Evolutionary conservation across 768 basidiomycete genomes (phyloP), one percentile per base, ranked within the genome.

Genomic region (Tulasnella sp.): DNA sequence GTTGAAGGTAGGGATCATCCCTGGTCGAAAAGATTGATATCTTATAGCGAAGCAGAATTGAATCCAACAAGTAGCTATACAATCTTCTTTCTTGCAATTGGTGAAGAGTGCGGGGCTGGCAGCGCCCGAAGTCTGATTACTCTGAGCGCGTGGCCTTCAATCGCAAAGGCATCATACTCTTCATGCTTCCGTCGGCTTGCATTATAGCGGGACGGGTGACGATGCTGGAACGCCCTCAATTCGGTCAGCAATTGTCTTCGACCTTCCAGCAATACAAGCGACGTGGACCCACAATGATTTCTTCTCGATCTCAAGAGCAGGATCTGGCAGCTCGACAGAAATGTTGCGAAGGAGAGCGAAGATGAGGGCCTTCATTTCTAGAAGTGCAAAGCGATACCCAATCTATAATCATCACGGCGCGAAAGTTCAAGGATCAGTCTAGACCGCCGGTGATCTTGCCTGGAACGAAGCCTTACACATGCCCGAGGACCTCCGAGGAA

Each of bases 261-360:
- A 75, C 3, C 75, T 5, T 21, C 14, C 3, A 12, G 16, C 12
- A 12, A 8, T 12, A 31, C 27, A 52, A 27, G 58, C 38, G 46
- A 48, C 72, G 38, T 74, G 34, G 16, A 36, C 79, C 38, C 27
- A 80, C 79, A 36, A 44, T 77, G 27, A 34, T 71, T 75, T 68
- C 38, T 39, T 40, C 39, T 80, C 81, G 39, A 91, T 84, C 27
- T 90, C 87, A 10, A 83, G 82, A 0, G 83, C 84, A 0, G 89
- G 87, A 8, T 90, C 89, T 0, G 89, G 89, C 18, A 90, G 86
- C 74, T 88, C 87, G 71, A 89, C 90, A 77, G 88, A 87, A 72
- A 90, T 89, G 0, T 87, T 84, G 1, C 90, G 88, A 10, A 91
- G 78, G 6, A 91, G 86, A 0, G 87, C 86, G 79, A 90, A 91